Percentiles rank a stretch among this genome's conserved stretches.
These are phyloP conservation scores for Mycena galericulata DNA, from an alignment of 768 basidiomycete species.

Conservation along the genomic window DNA sequence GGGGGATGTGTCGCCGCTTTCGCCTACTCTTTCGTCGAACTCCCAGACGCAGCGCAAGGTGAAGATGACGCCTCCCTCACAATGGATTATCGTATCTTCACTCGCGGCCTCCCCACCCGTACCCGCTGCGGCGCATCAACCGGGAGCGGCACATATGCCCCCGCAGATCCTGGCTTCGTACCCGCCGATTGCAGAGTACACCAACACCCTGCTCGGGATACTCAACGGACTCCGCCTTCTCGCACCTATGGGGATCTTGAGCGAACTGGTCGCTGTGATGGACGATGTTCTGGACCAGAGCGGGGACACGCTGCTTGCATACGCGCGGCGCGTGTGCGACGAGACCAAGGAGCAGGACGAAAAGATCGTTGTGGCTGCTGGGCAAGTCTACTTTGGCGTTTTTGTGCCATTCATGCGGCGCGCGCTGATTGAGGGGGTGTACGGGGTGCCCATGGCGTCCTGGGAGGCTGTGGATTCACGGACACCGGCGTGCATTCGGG, in stretches of 20 bases:
- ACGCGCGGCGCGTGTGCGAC: slow-evolving; percentile 47
- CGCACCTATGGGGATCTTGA: slow-evolving; percentile 72
- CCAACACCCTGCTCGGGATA: slow-evolving; percentile 78
- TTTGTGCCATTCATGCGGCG: slow-evolving; percentile 79
- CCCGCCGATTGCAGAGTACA: slow-evolving; percentile 77
- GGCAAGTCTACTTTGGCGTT: slow-evolving; percentile 68
- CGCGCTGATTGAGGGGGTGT: slow-evolving; percentile 82
- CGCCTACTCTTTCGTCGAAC: slow-evolving; percentile 29
- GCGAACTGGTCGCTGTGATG: slow-evolving; percentile 61
- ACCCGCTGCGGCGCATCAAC: slow-evolving; percentile 41
- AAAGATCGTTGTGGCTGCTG: slow-evolving; percentile 58
- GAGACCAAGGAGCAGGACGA: slow-evolving; percentile 44
- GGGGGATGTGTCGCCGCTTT: slow-evolving; percentile 29
- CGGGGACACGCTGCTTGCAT: slow-evolving; percentile 60
- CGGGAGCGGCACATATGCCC: slow-evolving; percentile 67
- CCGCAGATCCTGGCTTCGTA: slow-evolving; percentile 80
- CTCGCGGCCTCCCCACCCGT: slow-evolving; percentile 44
- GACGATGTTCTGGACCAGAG: slow-evolving; percentile 62
- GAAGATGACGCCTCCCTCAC: slow-evolving; percentile 53
- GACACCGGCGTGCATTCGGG: slow-evolving; percentile 38
- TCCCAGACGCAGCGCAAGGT: slow-evolving; percentile 27
- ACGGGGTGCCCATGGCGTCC: slow-evolving; percentile 53
- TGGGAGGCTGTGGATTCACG: slow-evolving; percentile 40
- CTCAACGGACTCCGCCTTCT: slow-evolving; percentile 88
- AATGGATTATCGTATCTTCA: slow-evolving; percentile 61